Evolutionary conservation across 805 yeast genomes (phyloP), one percentile per base, ranked within the genome.

Genomic region (Vanderwaltozyma verrucispora): DNA sequence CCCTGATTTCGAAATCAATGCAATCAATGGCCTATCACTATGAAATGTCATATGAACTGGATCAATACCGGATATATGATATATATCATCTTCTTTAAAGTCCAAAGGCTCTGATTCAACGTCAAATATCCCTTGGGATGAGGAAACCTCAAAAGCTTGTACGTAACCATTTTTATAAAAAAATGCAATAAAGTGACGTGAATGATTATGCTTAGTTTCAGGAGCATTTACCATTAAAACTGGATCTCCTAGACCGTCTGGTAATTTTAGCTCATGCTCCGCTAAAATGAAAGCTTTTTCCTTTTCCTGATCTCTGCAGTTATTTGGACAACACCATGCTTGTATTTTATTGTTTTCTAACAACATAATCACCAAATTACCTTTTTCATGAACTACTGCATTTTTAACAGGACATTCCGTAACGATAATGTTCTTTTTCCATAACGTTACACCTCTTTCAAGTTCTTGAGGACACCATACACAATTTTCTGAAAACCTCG

Each of bases 1-100:
- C 3, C 87, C 86, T 0, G 54, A 48, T 1, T 47, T 47, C n/a
- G 79, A 71, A 5, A 83, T 74, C 0, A 77, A 62, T 0, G 87
- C 69, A 5, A 87, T 54, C 4, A 80, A 67, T 2, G 64, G 58
- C 25, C 68, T 45, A 32, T 60, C 51, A 27, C 66, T 61, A 25
- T 53, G 42, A 31, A 53, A 55, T 2, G 59, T 50, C 2, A 60
- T 48, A 29, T 66, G 64, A 3, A 78, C 85, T 0, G 89, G 86
- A 49, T 83, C 86, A 19, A 83, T 75, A 1, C 74, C 63, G 1
- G 80, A 66, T 4, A 76, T 68, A n/a, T 60, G 51, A 36, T 65
- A 65, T 2, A 72, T 59, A 1, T 53, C 48, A 1, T 58, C 64
- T 10, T 56, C 53, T 4, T 49, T 30, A 16, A 49, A 17, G 11